A percentile compares a stretch with the other conserved stretches of the same genome.
Evolutionary conservation across 2,329 filamentous ascomycete species (phyloP).

Genomic region (Pseudocercospora fijiensis): DNA sequence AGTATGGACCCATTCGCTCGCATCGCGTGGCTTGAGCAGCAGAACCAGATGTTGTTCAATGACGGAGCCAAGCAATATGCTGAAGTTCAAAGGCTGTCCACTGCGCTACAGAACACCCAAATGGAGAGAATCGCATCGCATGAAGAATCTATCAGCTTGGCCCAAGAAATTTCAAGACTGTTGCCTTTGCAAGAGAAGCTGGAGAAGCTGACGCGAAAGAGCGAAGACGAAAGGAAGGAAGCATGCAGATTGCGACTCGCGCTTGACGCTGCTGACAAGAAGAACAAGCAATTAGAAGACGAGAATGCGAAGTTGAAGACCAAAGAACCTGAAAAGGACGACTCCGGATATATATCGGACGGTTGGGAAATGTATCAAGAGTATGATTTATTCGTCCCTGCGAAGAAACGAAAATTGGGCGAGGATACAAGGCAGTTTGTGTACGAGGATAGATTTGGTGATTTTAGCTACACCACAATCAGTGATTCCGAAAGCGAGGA

Average conservation of each 20-base stretch:
- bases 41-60: constrained; percentile 6
- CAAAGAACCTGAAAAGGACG: background rate
- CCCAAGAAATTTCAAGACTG: background rate
- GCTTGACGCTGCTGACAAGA: background rate
- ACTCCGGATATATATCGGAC: background rate
- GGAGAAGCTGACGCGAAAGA: background rate
- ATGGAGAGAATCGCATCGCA: background rate
- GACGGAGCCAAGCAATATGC: constrained; percentile 15
- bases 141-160: background rate
- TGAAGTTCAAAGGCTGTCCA: background rate
- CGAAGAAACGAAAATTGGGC: background rate
- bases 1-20: constrained; percentile 4
- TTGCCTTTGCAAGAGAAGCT: background rate
- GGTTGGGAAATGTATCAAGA: background rate
- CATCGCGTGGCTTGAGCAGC: constrained; percentile 11
- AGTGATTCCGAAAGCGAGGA: background rate
- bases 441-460: background rate
- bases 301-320: background rate
- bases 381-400: background rate
- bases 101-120: background rate
- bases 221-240: background rate
- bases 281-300: background rate
- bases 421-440: background rate
- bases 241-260: background rate
- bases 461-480: background rate